Evolutionary conservation across 2,329 filamentous ascomycete genomes (phyloP), one percentile per base, ranked within the genome.

Genomic region (Colletotrichum nymphaeae): DNA sequence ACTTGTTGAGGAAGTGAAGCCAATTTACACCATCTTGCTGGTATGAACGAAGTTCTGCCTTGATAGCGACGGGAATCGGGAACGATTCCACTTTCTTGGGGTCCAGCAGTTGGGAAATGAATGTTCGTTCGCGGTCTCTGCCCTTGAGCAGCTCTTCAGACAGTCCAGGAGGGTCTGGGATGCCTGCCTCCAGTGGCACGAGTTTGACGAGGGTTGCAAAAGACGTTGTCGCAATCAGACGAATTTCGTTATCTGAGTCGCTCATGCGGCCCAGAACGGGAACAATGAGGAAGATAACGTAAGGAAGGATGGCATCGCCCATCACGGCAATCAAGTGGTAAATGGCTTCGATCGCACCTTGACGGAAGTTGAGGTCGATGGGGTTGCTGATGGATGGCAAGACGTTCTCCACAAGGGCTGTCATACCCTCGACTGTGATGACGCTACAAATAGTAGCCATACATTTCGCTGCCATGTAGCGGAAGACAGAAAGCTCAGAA

Each of bases 1-100:
- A 99, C 71, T 95, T 95, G 82, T 99, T 99, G 77, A 99, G 92
- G 85, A 99, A 99, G 69, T 97, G 93, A 64, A 99, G 90, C 97
- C 97, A 99, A 81, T 99, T 99, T 80, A 99, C 96, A 81, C 97
- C 97, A 67, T 99, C 97, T 83, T 99, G 97, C 82, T 99, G 97
- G 80, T 99, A 99, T 0, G 95, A 97, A 75, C 97, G 94, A 64
- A 99, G 89, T 79, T 97, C 95, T 0, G 97, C 97, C 83, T 98
- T 98, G 86, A 99, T 99, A 5, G 95, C 94, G 56, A 99, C 97
- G 0, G 97, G 97, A 58, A 99, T 97, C 76, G 93, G 86, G 83
- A 98, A 99, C 0, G 94, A 88, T 82, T 99, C 97, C 28, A 99
- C 95, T 84, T 99, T 99, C 84, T 98, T 97, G 5, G 95, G 94